Evolutionary conservation across 1,284 basidiomycete genomes (phyloP), one percentile per base, ranked within the genome.

Genomic region (Papiliotrema flavescens): DNA sequence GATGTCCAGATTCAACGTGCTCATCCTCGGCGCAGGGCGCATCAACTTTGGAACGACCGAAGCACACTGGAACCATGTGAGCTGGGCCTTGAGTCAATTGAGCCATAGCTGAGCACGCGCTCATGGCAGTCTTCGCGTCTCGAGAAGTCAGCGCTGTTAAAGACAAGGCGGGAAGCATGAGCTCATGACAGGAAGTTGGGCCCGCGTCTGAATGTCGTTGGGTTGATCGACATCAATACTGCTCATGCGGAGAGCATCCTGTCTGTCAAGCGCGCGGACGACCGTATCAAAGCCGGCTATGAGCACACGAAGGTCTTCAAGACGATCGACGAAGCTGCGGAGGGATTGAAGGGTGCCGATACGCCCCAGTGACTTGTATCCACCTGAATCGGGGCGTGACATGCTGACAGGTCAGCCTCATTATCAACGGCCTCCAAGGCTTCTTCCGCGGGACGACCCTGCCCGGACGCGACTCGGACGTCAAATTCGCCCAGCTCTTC

Each of bases 241-340:
- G 85, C 88, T 44, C 89, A 90, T 9, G 90, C 90, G 17, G 80
- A 84, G 14, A 77, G 82, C 14, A 88, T 88, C 20, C 83, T 97
- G 55, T 81, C 84, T 64, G 85, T 87, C 79, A 98, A 98, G 82
- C 85, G 90, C 69, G 85, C 55, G 17, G 58, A 62, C 34, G 59
- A 88, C 69, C 89, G 88, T 19, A 92, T 94, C 79, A 91, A 94
- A 71, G 81, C 85, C 51, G 91, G 91, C 17, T 98, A 98, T 78
- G 83, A 87, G 68, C 81, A 89, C 69, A 95, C 93, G 7, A 83
- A 86, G 54, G 83, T 93, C 56, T 93, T 86, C 81, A 85, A 85
- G 62, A 85, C 82, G 19, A 83, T 97, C 55, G 87, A 89, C 19
- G 92, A 93, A 57, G 63, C 63, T 7, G 56, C 35, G 17, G 43